Conservation (phyloP, 2,329 filamentous ascomycete species). For the Aspergillus brasiliensis region DNA sequence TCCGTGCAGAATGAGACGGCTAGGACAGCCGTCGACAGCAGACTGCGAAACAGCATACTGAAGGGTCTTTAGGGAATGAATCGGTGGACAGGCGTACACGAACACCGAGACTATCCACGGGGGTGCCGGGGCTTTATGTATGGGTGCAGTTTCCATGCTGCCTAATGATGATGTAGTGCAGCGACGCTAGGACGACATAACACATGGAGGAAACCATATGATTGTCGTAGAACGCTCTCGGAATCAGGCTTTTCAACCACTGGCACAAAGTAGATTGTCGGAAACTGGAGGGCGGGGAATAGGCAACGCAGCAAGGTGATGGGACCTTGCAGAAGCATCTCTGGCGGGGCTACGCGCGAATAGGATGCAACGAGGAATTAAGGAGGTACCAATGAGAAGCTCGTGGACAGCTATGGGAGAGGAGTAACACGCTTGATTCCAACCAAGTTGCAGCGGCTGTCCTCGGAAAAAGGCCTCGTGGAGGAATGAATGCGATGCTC, state of each 20-base stretch:
- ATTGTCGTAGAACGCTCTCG: not conserved
- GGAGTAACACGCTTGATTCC: not conserved
- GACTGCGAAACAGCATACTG: constrained; percentile 30
- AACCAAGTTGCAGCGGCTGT: not conserved
- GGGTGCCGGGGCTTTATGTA: not conserved
- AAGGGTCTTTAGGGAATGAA: not conserved
- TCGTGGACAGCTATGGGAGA: not conserved
- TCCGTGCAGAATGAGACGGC: constrained; percentile 25
- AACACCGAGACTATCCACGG: not conserved
- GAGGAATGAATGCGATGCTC: not conserved
- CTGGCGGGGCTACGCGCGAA: not conserved
- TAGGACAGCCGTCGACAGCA: constrained; percentile 28
- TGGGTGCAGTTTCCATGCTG: not conserved
- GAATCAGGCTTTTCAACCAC: not conserved
- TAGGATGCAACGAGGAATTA: not conserved
- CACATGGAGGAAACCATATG: not conserved
- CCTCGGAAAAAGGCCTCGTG: not conserved
- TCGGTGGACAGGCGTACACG: not conserved
- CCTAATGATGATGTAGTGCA: not conserved
- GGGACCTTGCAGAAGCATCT: constrained; percentile 3
- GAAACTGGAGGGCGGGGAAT: not conserved
- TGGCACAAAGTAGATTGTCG: not conserved
- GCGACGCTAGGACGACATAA: not conserved
- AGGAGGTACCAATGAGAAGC: not conserved
- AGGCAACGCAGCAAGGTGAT: not conserved